A percentile compares a stretch with the other conserved stretches of the same genome.
phyloP scores from a whole-genome alignment of 192 early-diverging fungal genomes.

The Obelidium mucronatum region DNA sequence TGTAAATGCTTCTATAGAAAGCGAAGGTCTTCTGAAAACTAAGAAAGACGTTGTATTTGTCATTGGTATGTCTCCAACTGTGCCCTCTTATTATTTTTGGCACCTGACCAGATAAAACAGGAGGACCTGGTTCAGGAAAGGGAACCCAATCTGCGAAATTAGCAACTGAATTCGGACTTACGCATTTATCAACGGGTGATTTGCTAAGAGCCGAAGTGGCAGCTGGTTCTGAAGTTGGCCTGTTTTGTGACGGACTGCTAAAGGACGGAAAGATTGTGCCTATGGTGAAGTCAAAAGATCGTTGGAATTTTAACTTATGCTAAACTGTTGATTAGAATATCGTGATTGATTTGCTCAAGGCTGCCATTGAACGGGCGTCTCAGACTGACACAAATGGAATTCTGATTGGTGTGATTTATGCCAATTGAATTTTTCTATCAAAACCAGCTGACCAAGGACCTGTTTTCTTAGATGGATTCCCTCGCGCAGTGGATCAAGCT shows the following conservation, averaged over 20 bases:
- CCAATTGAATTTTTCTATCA: not conserved
- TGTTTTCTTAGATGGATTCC: slow-evolving; percentile 72
- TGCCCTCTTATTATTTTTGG: not conserved
- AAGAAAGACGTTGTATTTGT: slow-evolving; percentile 3
- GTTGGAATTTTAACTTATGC: too few species aligned
- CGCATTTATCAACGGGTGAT: slow-evolving; percentile 97
- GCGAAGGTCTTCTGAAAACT: not conserved
- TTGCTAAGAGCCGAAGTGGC: slow-evolving; percentile 88
- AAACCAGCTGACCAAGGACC: not conserved
- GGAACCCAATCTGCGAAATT: slow-evolving; percentile 91
- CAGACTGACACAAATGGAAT: not conserved
- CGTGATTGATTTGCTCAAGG: not conserved
- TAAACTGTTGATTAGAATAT: not conserved
- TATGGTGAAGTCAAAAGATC: too few species aligned
- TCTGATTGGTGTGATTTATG: not conserved
- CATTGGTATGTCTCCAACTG: not conserved
- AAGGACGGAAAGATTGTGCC: slow-evolving; percentile 96
- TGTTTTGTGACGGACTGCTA: slow-evolving; percentile 84
- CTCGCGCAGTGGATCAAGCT: slow-evolving; percentile 66
- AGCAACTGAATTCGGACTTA: slow-evolving; percentile 85
- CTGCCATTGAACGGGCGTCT: not conserved
- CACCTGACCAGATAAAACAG: not conserved
- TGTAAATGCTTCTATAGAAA: not conserved
- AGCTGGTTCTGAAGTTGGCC: slow-evolving; percentile 59
- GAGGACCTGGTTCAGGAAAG: slow-evolving; percentile 55